Evolutionary conservation across 441 rosid genomes (phyloP).

Genomic region (Arabidopsis hybrid): DNA sequence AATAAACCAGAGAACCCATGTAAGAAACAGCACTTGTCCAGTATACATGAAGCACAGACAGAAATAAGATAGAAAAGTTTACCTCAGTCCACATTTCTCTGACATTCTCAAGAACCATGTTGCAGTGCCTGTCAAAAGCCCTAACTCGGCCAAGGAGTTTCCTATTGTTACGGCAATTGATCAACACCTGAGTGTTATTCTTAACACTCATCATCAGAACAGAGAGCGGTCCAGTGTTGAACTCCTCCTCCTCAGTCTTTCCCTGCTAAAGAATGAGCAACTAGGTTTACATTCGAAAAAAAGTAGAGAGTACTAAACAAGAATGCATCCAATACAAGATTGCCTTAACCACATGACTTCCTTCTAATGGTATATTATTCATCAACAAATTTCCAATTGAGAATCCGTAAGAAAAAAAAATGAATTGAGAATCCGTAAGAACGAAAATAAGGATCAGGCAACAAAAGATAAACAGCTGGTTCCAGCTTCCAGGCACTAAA

Average conservation of each 20-base stretch:
- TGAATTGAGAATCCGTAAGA: background rate
- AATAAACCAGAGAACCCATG: constrained; percentile 8
- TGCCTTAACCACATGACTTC: constrained; percentile 28
- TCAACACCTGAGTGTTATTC: constrained; percentile 93
- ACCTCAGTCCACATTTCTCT: constrained; percentile 99
- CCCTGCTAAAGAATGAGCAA: constrained; percentile 34
- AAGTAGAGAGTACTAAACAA: background rate
- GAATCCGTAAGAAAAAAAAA: background rate
- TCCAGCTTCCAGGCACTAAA: background rate
- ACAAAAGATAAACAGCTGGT: background rate
- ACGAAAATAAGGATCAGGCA: background rate
- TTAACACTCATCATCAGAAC: constrained; percentile 96
- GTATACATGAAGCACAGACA: background rate
- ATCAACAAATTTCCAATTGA: background rate
- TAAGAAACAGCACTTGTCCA: background rate
- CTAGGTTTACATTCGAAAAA: background rate
- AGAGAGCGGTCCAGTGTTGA: constrained; percentile 92
- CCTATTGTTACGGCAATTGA: constrained; percentile 94
- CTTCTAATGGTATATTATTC: background rate
- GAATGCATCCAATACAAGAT: background rate
- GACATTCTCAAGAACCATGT: constrained; percentile 97
- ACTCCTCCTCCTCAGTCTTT: constrained; percentile 92
- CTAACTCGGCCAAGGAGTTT: constrained; percentile 98
- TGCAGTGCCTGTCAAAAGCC: constrained; percentile 95
- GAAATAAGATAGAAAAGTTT: background rate